These are phyloP conservation scores for Petunia hybrid DNA, from an alignment of 305 asterid species.

Conservation along the genomic window DNA sequence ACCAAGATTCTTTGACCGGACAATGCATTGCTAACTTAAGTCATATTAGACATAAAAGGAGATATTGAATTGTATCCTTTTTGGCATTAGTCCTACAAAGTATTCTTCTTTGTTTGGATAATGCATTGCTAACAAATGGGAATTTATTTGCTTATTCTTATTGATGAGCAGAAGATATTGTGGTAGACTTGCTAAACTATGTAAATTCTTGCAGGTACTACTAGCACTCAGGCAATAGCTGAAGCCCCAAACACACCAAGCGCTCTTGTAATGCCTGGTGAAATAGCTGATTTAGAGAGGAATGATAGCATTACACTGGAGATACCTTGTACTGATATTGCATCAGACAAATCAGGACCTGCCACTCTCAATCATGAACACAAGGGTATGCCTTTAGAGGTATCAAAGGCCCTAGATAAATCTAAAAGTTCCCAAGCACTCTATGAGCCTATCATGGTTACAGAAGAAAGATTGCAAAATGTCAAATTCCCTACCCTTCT, in stretches of 20 bases:
- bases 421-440: conserved; percentile 5
- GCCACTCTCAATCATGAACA: not conserved
- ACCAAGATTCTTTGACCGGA: too few species aligned
- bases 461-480: not conserved
- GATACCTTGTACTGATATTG: not conserved
- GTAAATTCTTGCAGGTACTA: not conserved
- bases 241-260: not conserved
- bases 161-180: not conserved
- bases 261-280: not conserved
- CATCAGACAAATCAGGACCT: not conserved
- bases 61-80: too few species aligned
- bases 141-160: not conserved
- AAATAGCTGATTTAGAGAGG: not conserved
- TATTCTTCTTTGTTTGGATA: too few species aligned
- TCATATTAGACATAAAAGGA: too few species aligned
- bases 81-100: too few species aligned
- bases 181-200: not conserved
- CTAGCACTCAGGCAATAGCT: not conserved
- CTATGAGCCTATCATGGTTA: not conserved
- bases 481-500: not conserved
- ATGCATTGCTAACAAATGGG: too few species aligned
- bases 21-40: too few species aligned
- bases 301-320: not conserved
- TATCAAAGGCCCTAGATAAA: not conserved
- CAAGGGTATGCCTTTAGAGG: not conserved